These are phyloP conservation scores for rapeseed (Brassica napus) DNA, from an alignment of 345 rosid genomes.

Conservation along the genomic window Da-Ae NC_063444.1:47626501-47627000, in stretches of 20 bases:
- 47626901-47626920: conserved; percentile 17
- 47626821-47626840: too few species aligned
- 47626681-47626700: conserved; percentile 16
- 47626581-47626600: too few species aligned
- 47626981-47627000: conserved; percentile 76
- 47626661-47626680: not conserved
- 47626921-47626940: conserved; percentile 81
- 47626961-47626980: conserved; percentile 97
- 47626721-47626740: not conserved
- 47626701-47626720: conserved; percentile 10
- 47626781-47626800: too few species aligned
- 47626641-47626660: not conserved
- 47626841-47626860: too few species aligned
- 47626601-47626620: not conserved
- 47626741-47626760: not conserved
- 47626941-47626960: conserved; percentile 94
- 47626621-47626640: conserved; percentile 17
- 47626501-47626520: conserved; percentile 97
- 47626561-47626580: not conserved
- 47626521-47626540: conserved; percentile 99
- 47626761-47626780: not conserved
- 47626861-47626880: too few species aligned
- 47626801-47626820: too few species aligned
- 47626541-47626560: conserved; percentile 85
- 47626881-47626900: too few species aligned